Evolutionary conservation across 352 stramenopile species (phyloP), one percentile per base, ranked within the genome.

Genomic region (Phytophthora megakarya): DNA sequence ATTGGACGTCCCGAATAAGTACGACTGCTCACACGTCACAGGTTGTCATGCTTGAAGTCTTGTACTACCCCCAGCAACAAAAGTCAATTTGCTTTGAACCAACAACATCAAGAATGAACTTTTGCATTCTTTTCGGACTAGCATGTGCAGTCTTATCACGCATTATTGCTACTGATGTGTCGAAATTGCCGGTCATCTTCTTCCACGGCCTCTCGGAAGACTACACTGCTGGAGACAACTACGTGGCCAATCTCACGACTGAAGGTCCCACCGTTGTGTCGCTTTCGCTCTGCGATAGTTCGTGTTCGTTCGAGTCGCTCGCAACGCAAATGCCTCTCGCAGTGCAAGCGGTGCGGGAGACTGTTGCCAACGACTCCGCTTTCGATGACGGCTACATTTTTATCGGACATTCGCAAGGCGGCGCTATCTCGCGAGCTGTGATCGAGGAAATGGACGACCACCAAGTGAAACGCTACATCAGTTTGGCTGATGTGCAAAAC

Each of bases 381-480:
- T 50, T 45, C 9, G 75, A 70, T 21, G 19, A 68, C 22, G 54
- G 54, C 19, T 62, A 43, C 32, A 62, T 62, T 15, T 43, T 64
- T 26, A 12, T 64, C 15, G 55, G 21, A 0, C 63, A 83, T 38
- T 84, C 75, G 3, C 72, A 82, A 10, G 72, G 75, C 23, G 73
- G 54, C 0, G 19, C 61, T 5, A 60, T 87, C 10, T 69, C 73
- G 8, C 73, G 75, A 1, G 58, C 49, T 0, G 75, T 87, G 19
- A 60, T 83, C 13, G 67, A 86, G 52, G 55, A 81, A 32, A 80
- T 79, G 75, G 70, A 84, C 43, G 73, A 81, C 25, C 72, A 84
- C 69, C 61, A 76, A 6, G 62, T 70, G 13, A 59, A 78, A 23
- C 64, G 52, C 16, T 74, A 78, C 40, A 61, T 87, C 51, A 78